These are phyloP conservation scores for Entophlyctis luteolus DNA, from an alignment of 192 early-diverging fungal species.

Conservation along the genomic window DNA sequence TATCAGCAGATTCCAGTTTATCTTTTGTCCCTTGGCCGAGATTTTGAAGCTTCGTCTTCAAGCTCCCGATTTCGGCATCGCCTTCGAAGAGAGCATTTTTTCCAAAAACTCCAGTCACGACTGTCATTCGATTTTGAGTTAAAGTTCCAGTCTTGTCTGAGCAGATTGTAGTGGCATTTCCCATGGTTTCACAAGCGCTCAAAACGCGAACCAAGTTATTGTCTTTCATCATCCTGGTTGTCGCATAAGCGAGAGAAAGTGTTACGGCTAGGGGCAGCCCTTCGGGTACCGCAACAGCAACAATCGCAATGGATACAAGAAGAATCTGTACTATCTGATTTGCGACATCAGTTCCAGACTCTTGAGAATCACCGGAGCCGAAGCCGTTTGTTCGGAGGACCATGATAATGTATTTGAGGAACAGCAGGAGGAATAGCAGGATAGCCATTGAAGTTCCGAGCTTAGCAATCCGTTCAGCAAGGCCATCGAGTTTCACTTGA, in stretches of 20 bases:
- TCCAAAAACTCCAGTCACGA: constrained; percentile 81
- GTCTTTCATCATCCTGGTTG: constrained; percentile 91
- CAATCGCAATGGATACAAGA: constrained; percentile 84
- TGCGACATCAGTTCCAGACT: constrained; percentile 15
- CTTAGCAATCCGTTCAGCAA: constrained; percentile 94
- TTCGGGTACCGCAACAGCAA: constrained; percentile 98
- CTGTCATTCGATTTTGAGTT: constrained; percentile 97
- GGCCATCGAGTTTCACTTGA: constrained; percentile 80
- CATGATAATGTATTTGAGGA: constrained; percentile 78
- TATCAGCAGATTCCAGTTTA: background rate
- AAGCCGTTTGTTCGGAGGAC: constrained; percentile 19
- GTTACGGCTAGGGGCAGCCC: constrained; percentile 97
- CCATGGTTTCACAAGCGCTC: constrained; percentile 97
- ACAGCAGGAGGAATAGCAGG: constrained; percentile 78
- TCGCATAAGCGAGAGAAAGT: constrained; percentile 89
- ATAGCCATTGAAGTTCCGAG: constrained; percentile 82
- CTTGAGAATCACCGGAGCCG: constrained; percentile 6
- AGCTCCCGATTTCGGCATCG: constrained; percentile 28
- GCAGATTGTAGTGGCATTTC: constrained; percentile 95
- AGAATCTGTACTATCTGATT: constrained; percentile 56
- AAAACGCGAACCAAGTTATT: constrained; percentile 95
- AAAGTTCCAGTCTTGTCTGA: constrained; percentile 99
- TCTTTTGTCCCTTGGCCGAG: background rate
- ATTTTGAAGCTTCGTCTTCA: background rate
- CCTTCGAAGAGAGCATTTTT: constrained; percentile 56